These are phyloP conservation scores for Claviceps fusiformis DNA, from an alignment of 2,329 filamentous ascomycete species.

Conservation along the genomic window DNA sequence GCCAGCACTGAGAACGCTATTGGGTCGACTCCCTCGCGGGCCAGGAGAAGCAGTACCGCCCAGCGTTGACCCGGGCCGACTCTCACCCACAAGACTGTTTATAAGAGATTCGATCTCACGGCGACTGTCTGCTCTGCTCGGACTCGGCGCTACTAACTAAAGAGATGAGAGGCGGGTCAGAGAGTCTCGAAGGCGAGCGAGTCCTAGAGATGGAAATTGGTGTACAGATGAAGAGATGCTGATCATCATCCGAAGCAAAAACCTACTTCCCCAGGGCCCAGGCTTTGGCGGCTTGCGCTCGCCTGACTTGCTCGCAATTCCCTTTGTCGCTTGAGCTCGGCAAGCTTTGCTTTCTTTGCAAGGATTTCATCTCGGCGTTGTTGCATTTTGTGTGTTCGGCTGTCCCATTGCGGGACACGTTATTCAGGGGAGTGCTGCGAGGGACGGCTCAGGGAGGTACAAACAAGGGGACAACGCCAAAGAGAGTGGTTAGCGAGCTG, in stretches of 20 bases:
- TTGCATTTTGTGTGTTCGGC: slow-evolving; percentile 40
- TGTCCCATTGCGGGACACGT: slow-evolving; percentile 34
- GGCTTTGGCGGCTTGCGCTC: slow-evolving; percentile 52
- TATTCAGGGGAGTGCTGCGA: slow-evolving; percentile 6
- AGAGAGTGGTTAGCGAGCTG: background rate
- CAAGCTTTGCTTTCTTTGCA: slow-evolving; percentile 93
- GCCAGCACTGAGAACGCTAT: slow-evolving; percentile 70
- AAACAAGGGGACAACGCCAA: background rate
- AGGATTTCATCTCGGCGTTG: slow-evolving; percentile 91
- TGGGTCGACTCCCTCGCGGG: slow-evolving; percentile 61
- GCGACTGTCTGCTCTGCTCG: slow-evolving; percentile 53
- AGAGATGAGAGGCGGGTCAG: slow-evolving; percentile 3
- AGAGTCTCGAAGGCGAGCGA: background rate
- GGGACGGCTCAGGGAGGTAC: background rate
- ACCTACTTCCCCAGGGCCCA: slow-evolving; percentile 59
- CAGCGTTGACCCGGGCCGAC: slow-evolving; percentile 55
- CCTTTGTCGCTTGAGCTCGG: slow-evolving; percentile 85
- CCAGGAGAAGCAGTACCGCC: slow-evolving; percentile 52
- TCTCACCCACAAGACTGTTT: slow-evolving; percentile 67
- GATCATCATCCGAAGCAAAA: slow-evolving; percentile 3
- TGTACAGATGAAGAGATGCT: background rate
- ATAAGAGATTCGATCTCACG: slow-evolving; percentile 78
- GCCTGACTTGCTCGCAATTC: slow-evolving; percentile 71
- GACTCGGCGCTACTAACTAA: slow-evolving; percentile 51
- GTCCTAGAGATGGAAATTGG: background rate